Evolutionary conservation across 495 filamentous ascomycete genomes (phyloP), one percentile per base, ranked within the genome.

Genomic region (Talaromyces proteolyticus): DNA sequence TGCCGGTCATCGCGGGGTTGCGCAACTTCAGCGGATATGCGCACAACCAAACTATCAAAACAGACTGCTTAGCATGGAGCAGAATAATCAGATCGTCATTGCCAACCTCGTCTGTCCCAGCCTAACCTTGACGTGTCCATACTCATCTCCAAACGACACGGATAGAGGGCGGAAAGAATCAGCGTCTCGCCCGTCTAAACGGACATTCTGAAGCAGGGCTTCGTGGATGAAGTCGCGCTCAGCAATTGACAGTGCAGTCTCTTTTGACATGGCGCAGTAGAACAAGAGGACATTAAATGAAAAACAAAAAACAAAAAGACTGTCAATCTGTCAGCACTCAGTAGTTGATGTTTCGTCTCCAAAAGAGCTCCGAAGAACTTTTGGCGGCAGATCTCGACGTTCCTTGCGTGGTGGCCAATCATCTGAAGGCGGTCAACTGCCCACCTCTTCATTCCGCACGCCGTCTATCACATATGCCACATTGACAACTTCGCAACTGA

Each of bases 231-330:
- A 94, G 42, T 80, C 74, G 56, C 76, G 84, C 72, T 94, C 88
- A 54, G 85, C 84, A 53, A 80, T 72, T n/a, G 88, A 89, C 44
- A 87, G 86, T 54, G 87, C 85, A 42, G 80, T 81, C 83, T 95
- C 91, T 74, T 86, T 87, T 55, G 92, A 91, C 92, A 96, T 96
- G 46, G 54, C n/a, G n/a, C n/a, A n/a, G n/a, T n/a, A n/a, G n/a
- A n/a, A n/a, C n/a, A n/a, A n/a, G n/a, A n/a, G n/a, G n/a, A n/a
- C n/a, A n/a, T n/a, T n/a, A n/a, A n/a, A n/a, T n/a, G n/a, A n/a
- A n/a, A n/a, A n/a, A n/a, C n/a, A n/a, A n/a, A n/a, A n/a, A n/a
- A n/a, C n/a, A n/a, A n/a, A n/a, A n/a, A n/a, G n/a, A n/a, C n/a
- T n/a, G n/a, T n/a, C n/a, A n/a, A n/a, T n/a, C n/a, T n/a, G n/a